Evolutionary conservation across 1,284 basidiomycete genomes (phyloP), one percentile per base, ranked within the genome.

Genomic region (Pyrrhoderma lamaoense): DNA sequence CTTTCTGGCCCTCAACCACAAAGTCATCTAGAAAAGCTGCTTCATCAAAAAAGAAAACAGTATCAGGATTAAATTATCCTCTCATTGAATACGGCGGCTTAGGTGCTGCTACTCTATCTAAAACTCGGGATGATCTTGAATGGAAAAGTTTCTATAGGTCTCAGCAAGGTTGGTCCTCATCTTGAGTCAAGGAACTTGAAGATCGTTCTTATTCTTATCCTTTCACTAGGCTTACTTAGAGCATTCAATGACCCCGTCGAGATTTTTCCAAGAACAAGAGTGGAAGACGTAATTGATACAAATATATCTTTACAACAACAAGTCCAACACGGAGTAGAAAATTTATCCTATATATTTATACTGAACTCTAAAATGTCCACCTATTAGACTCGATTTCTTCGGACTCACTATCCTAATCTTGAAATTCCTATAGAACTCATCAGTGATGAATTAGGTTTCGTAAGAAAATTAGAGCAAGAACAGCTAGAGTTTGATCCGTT

Each of bases 321-420:
- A 7, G 73, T 76, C 7, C 80, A 86, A 61, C 77, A 80, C 65
- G 79, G 80, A 25, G 85, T 88, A 51, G 76, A 55, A 19, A 3
- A 2, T 14, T 25, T 16, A 22, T 25, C 43, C 2, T 16, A 21
- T 7, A 13, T 47, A 44, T 38, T 46, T 16, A 46, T 23, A 36
- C 14, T 21, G 21, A 11, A 39, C 54, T 13, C 23, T 5, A n/a
- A 13, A 7, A n/a, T 16, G 9, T 49, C 16, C 40, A 44, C 23
- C 2, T 54, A 31, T 31, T 31, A 88, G 86, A 74, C 82, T 8
- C 76, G 80, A 51, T 87, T 85, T 58, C 66, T 89, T 43, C 76
- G 82, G 44, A 79, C 76, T 13, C 74, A 76, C 63, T 73, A 82
- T 54, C 83, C 86, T 1, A 85, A 89, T 55, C 71, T 82, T n/a